These are phyloP conservation scores for Primulina eburnea DNA, from an alignment of 257 asterid genomes.

Conservation along the genomic window DNA sequence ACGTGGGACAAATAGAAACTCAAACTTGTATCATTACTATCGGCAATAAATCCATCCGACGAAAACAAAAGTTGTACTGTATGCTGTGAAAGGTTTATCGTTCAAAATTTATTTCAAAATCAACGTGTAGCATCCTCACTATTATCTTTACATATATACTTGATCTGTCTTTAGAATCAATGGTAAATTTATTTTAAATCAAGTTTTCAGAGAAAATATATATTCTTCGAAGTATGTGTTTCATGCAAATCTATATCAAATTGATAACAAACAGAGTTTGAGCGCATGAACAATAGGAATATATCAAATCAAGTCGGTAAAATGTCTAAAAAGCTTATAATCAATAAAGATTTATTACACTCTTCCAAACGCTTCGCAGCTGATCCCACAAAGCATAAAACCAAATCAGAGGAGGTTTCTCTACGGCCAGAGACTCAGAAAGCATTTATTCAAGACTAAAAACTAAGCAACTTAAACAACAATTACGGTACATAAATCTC, in stretches of 20 bases:
- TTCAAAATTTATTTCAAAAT: neutral
- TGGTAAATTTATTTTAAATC: too few relatives aligned
- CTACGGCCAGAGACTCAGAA: neutral
- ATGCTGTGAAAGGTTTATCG: neutral
- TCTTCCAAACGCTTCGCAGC: neutral
- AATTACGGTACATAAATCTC: conserved; percentile 24
- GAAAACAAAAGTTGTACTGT: neutral
- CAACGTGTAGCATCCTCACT: neutral
- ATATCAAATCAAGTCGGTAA: neutral
- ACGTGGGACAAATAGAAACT: too few relatives aligned
- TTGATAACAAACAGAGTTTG: too few relatives aligned
- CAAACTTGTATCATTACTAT: too few relatives aligned
- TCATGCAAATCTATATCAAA: neutral
- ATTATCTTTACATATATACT: neutral
- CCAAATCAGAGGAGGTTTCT: neutral
- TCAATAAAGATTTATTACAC: too few relatives aligned
- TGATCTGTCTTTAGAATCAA: neutral
- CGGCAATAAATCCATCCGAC: too few relatives aligned
- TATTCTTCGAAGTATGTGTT: neutral
- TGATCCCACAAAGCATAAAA: neutral
- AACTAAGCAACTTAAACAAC: conserved; percentile 4
- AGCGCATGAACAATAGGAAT: neutral
- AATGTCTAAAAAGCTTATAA: too few relatives aligned
- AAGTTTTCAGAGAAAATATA: neutral
- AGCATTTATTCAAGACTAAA: neutral